Evolutionary conservation across 768 basidiomycete genomes (phyloP).

Genomic region (Gymnopilus junonius): DNA sequence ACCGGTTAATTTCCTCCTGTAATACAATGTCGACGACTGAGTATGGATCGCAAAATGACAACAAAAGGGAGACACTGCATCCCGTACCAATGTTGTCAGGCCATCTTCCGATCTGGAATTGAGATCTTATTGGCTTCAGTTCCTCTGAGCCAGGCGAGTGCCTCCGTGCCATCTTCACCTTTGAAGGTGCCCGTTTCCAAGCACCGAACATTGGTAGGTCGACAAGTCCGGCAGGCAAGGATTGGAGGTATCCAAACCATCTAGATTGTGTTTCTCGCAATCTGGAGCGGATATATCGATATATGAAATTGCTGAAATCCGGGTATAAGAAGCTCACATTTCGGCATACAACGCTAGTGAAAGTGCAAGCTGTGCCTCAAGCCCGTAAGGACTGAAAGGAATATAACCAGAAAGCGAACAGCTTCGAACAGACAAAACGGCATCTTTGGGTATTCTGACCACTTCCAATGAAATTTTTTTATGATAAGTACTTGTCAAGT

Average conservation of each 20-base stretch:
- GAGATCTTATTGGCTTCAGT: constrained; percentile 42
- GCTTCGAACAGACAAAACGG: constrained; percentile 63
- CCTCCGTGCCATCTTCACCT: constrained; percentile 33
- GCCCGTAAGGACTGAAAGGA: constrained; percentile 52
- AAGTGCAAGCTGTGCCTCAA: constrained; percentile 62
- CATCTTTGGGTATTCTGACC: constrained; percentile 64
- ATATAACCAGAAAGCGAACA: constrained; percentile 53
- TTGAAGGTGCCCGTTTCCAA: constrained; percentile 11
- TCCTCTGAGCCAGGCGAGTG: constrained; percentile 43
- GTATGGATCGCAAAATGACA: background rate
- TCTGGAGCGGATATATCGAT: constrained; percentile 35
- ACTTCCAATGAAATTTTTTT: constrained; percentile 44
- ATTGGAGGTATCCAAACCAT: constrained; percentile 72
- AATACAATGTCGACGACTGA: background rate
- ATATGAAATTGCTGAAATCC: constrained; percentile 1
- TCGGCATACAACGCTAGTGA: constrained; percentile 69
- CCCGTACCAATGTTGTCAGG: constrained; percentile 27
- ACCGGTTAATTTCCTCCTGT: constrained; percentile 39
- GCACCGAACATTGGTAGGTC: constrained; percentile 70
- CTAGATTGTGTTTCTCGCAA: constrained; percentile 50
- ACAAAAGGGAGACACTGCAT: background rate
- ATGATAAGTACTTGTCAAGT: constrained; percentile 8
- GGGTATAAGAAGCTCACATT: constrained; percentile 43
- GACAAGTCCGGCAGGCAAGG: constrained; percentile 54
- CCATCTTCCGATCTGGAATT: constrained; percentile 18